phyloP scores from a whole-genome alignment of 2,329 filamentous ascomycete genomes.

The Paracoccidioides lutzii region DNA sequence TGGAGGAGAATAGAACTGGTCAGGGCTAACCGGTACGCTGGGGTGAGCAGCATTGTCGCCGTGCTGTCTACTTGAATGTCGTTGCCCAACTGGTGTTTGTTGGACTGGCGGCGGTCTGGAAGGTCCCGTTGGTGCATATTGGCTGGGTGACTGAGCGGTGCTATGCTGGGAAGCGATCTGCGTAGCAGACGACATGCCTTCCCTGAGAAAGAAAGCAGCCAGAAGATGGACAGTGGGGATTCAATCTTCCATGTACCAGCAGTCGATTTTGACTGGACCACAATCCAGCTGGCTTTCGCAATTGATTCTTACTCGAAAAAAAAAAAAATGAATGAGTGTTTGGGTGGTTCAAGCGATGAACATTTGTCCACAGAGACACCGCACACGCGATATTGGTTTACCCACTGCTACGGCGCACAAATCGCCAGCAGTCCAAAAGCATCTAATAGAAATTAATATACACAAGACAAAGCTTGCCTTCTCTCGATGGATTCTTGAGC shows the following conservation, averaged over 20 bases:
- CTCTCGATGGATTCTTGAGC: neutral
- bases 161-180: slow-evolving; percentile 47
- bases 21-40: slow-evolving; percentile 16
- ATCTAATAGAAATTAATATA: neutral
- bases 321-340: neutral
- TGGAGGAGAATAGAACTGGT: slow-evolving; percentile 21
- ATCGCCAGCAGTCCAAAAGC: neutral
- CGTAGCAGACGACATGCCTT: slow-evolving; percentile 52
- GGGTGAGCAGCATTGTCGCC: slow-evolving; percentile 9
- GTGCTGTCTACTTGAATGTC: slow-evolving; percentile 10
- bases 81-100: slow-evolving; percentile 35
- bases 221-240: neutral
- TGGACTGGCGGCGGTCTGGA: slow-evolving; percentile 41
- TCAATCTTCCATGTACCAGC: slow-evolving; percentile 11
- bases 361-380: neutral
- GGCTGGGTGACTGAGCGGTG: slow-evolving; percentile 37
- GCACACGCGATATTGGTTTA: neutral
- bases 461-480: neutral
- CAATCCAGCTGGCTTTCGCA: neutral
- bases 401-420: neutral
- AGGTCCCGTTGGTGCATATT: slow-evolving; percentile 30
- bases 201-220: slow-evolving; percentile 16
- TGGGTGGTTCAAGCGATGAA: neutral
- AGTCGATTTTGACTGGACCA: slow-evolving; percentile 3
- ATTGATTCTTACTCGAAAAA: neutral